Base-by-base conservation (phyloP, 2,329 filamentous ascomycete genomes). In the Myriosclerotinia scirpicola region DNA sequence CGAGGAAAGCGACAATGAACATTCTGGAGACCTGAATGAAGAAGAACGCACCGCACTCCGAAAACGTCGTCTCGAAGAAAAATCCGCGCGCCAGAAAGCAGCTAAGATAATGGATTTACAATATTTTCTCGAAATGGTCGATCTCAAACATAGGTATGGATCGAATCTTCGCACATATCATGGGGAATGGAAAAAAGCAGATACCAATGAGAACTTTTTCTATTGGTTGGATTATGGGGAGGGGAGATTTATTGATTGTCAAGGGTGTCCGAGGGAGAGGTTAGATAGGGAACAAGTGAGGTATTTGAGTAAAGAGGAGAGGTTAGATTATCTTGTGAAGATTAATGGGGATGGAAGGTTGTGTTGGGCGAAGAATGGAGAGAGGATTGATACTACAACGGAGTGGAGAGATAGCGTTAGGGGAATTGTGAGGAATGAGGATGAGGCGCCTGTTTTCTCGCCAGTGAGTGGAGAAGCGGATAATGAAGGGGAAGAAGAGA, bases 191-290 rank as follows among this genome's bases (percentile, higher is more conserved):
- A 92, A 92, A 77, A 86, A 84, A 68, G 81, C 86, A 1, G 82
- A 90, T 38, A 94, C 92, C 0, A 85, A 87, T 5, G 90, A 97
- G 76, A 96, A 95, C 75, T 97, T 93, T 82, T 97, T 97, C 77
- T 94, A 93, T 79, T 97, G 93, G 93, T 82, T 97, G 1, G 93
- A 97, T 75, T 83, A 90, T 67, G 93, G 93, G 6, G 88, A 89
- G 59, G 93, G 93, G 0, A 87, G 81, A 71, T 77, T 84, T 50
- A 76, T 95, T 54, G 89, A 94, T 69, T 80, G 94, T 15, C 84
- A 87, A 4, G 83, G 85, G 0, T 92, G 92, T 70, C 88, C 92
- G 1, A 83, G 93, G 46, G 88, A 91, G 67, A 82, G 87, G 17
- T 80, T 97, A 8, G 91, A 95, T 62, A 83, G 85, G 34, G 91